Evolutionary conservation across 306 rosid species (phyloP).

Genomic region (Elaeagnus macrophylla): DNA sequence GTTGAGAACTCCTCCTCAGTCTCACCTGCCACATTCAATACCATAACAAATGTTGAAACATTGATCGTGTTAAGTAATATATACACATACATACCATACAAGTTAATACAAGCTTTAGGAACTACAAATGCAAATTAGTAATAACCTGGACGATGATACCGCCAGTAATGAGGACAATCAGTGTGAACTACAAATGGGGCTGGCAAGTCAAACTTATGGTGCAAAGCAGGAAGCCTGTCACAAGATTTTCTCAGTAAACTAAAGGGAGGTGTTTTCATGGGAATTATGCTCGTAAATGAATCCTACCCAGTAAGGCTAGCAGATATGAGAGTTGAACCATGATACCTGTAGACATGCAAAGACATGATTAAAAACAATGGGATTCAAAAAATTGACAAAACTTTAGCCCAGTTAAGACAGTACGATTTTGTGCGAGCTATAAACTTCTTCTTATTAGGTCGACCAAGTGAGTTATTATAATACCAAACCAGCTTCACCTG

Average conservation of each 20-base stretch:
- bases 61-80: too few species aligned
- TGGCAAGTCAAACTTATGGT: constrained; percentile 87
- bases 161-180: constrained; percentile 98
- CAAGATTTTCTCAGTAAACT: constrained; percentile 19
- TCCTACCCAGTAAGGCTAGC: constrained; percentile 97
- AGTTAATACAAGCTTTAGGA: constrained; percentile 4
- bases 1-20: constrained; percentile 87
- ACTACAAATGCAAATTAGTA: constrained; percentile 9
- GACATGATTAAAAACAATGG: constrained; percentile 13
- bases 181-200: constrained; percentile 90
- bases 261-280: background rate
- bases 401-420: constrained; percentile 20
- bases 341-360: constrained; percentile 54
- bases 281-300: background rate
- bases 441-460: constrained; percentile 83
- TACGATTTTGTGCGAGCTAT: constrained; percentile 89
- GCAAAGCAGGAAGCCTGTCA: constrained; percentile 80
- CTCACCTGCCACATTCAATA: constrained; percentile 58
- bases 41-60: constrained; percentile 14
- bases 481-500: constrained; percentile 98
- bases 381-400: constrained; percentile 16
- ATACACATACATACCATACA: background rate
- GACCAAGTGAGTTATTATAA: constrained; percentile 89
- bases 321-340: constrained; percentile 79
- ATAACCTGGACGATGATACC: constrained; percentile 82